Evolutionary conservation across 768 basidiomycete genomes (phyloP).

Genomic region (Boletus reticulatus): DNA sequence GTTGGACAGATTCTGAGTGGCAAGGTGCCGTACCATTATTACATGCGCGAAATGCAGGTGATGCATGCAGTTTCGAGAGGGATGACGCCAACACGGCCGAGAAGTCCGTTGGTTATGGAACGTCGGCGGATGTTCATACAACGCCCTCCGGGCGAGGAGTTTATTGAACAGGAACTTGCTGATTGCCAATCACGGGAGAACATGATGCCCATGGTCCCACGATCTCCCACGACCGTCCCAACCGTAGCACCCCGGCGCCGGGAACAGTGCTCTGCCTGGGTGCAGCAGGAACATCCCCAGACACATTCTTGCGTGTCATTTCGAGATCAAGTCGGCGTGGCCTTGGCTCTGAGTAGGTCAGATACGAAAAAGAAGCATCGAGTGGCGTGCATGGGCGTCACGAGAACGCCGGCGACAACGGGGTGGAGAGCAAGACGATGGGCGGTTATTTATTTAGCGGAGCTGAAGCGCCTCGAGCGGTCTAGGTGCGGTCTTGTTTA

Average conservation of each 20-base stretch:
- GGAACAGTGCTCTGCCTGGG: constrained; percentile 6
- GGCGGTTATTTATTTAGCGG: constrained; percentile 8
- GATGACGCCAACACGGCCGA: not conserved
- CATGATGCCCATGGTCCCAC: too few relatives aligned
- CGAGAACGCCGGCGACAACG: not conserved
- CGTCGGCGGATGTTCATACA: constrained; percentile 12
- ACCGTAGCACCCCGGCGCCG: constrained; percentile 1
- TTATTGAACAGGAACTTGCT: not conserved
- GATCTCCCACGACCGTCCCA: too few relatives aligned
- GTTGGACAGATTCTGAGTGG: not conserved
- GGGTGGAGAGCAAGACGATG: not conserved
- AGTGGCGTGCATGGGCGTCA: constrained; percentile 7
- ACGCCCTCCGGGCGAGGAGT: constrained; percentile 25
- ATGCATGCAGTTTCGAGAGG: constrained; percentile 10
- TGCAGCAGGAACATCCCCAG: constrained; percentile 28
- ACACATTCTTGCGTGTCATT: constrained; percentile 23
- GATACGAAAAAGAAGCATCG: constrained; percentile 27
- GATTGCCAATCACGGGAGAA: too few relatives aligned
- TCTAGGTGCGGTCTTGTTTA: not conserved
- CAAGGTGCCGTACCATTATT: not conserved
- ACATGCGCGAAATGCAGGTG: constrained; percentile 7
- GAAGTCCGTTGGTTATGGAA: not conserved
- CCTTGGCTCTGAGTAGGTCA: constrained; percentile 15
- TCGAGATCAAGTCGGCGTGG: constrained; percentile 25
- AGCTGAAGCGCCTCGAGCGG: constrained; percentile 8